Base-by-base conservation (phyloP, 306 rosid species). In the Cucurbita maxima region DNA sequence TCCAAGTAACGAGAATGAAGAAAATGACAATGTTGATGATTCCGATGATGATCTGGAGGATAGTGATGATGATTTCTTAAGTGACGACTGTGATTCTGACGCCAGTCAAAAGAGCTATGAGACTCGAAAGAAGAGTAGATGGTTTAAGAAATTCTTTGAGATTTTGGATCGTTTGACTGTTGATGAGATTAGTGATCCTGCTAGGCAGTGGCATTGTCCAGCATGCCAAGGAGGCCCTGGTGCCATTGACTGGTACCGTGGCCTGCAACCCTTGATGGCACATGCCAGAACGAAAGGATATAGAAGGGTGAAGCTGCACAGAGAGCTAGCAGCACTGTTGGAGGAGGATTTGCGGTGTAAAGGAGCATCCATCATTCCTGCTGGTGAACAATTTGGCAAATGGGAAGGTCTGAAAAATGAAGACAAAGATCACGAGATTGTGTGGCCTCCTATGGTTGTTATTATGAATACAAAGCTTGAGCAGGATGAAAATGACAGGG, bases 221-320 rank as follows among this genome's bases (percentile, higher is more conserved):
- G 94, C 96, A 60, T 92, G 97, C 79, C 88, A 89, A 82, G 74
- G 83, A 57, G 96, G 97, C 40, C 97, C 97, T 45, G 97, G 97
- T 72, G 78, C 97, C 73, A 92, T 92, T 80, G 96, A 92, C 59
- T 88, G 97, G 97, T 92, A 76, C 71, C 81, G 82, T 47, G 97
- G 97, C 75, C 79, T 92, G 83, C 96, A 88, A 85, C 97, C 97
- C 48, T 64, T 92, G 72, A 58, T 85, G 82, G 75, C 92, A 7
- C 97, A 89, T 76, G 97, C 97, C 55, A 92, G 88, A 76, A 92
- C 97, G 3, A 92, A 92, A 73, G 97, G 97, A 9, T 82, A 92
- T 3, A 78, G 76, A 25, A 86, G 94, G 85, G 84, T 86, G 86
- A 89, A 81, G 81, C 76, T 83, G n/a, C 96, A 92, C 75, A 75